phyloP scores from a whole-genome alignment of 2,329 filamentous ascomycete species.

The Aspergillus sergii region DNA sequence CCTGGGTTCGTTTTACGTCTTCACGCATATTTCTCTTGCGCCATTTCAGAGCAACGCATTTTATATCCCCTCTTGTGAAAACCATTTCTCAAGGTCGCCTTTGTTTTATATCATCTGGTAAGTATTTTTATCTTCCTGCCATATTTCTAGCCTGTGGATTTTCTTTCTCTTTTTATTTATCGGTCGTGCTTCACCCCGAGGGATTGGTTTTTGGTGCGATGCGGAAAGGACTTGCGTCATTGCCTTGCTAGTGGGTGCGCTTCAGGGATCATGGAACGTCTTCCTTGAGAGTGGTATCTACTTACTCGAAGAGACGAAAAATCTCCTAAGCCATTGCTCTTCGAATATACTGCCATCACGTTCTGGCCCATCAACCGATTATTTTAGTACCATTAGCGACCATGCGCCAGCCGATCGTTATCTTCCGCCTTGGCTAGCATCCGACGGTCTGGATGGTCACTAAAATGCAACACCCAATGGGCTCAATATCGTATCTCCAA shows the following conservation, averaged over 20 bases:
- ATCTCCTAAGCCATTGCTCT: neutral
- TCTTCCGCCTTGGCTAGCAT: conserved; percentile 10
- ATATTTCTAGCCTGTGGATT: conserved; percentile 1
- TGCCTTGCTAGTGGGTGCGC: conserved; percentile 6
- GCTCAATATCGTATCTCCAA: neutral
- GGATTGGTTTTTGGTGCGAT: neutral
- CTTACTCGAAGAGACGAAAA: neutral
- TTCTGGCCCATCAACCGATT: neutral
- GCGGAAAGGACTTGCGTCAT: conserved; percentile 3
- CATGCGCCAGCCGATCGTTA: conserved; percentile 13
- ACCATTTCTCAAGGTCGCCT: conserved; percentile 18
- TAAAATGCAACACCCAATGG: neutral
- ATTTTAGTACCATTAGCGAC: neutral
- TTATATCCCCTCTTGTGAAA: conserved; percentile 22
- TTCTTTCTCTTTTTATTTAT: neutral
- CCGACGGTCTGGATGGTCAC: conserved; percentile 8
- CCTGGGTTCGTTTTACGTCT: conserved; percentile 24
- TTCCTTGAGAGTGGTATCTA: neutral
- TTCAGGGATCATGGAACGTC: conserved; percentile 4
- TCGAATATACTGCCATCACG: neutral
- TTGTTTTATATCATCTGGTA: conserved; percentile 27
- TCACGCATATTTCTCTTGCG: conserved; percentile 25
- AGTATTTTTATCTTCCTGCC: conserved; percentile 11
- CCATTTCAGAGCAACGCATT: conserved; percentile 21
- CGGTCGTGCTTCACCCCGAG: neutral